phyloP scores from a whole-genome alignment of 2,329 filamentous ascomycete genomes.

The Penicillium concentricum region DNA sequence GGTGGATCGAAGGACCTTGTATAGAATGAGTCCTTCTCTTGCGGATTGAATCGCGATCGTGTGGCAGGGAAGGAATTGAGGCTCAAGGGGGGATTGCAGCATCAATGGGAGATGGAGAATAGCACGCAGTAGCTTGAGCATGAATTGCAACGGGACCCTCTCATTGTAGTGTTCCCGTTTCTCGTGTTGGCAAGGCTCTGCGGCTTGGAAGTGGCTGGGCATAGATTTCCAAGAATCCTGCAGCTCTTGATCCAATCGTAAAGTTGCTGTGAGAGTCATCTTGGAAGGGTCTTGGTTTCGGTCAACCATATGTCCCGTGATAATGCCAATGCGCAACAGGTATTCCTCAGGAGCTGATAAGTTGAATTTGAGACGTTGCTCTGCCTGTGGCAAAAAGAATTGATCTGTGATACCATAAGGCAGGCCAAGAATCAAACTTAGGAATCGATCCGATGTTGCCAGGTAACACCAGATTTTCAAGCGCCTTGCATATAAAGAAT shows the following conservation, averaged over 20 bases:
- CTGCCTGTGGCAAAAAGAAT: constrained; percentile 31
- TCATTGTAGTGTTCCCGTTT: constrained; percentile 30
- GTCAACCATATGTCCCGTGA: constrained; percentile 42
- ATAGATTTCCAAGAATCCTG: constrained; percentile 31
- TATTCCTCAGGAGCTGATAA: constrained; percentile 28
- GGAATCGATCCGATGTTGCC: constrained; percentile 49
- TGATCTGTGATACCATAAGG: constrained; percentile 44
- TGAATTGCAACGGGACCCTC: constrained; percentile 40
- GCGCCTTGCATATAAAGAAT: constrained; percentile 30
- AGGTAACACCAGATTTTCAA: constrained; percentile 43
- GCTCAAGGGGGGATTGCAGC: constrained; percentile 39
- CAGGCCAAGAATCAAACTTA: constrained; percentile 55
- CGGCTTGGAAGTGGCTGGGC: constrained; percentile 33
- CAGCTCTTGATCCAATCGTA: constrained; percentile 45
- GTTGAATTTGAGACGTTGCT: constrained; percentile 20
- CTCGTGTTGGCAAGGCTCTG: constrained; percentile 20
- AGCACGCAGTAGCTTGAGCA: constrained; percentile 40
- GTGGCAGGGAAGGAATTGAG: constrained; percentile 41
- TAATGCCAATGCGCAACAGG: constrained; percentile 31
- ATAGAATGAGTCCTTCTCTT: constrained; percentile 42
- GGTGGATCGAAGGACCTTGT: constrained; percentile 35
- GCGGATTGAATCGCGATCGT: constrained; percentile 43
- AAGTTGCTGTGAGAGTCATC: constrained; percentile 39
- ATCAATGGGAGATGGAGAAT: constrained; percentile 51
- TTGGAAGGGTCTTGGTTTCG: constrained; percentile 40